Base-by-base conservation (phyloP, 495 filamentous ascomycete genomes). In the Aeminium ludgeri region DNA sequence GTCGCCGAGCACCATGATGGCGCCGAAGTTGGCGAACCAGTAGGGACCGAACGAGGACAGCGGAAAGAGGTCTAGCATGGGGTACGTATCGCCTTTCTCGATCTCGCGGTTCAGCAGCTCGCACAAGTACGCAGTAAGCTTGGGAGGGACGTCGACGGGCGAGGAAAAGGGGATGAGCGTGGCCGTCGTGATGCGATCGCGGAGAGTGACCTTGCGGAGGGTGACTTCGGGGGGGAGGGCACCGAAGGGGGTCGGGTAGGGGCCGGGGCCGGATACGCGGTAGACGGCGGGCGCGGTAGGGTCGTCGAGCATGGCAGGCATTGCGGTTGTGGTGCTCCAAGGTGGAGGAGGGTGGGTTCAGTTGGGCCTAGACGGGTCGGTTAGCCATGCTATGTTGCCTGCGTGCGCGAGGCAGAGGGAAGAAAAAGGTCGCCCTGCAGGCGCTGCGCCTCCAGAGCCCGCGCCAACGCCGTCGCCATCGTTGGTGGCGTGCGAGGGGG, bases 1-100 rank as follows among this genome's bases (percentile, higher is more conserved):
- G 46, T 80, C 73, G 12, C 89, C 89, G 11, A 92, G 68, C 1
- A 96, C 63, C 87, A 96, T 95, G 46, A 97, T 72, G 7, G 84
- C 87, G 34, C 70, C 86, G 50, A 96, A 95, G 50, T 86, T 91
- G 45, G 84, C 82, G 56, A 97, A 91, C 89, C 89, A 97, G 56
- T 93, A 96, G 20, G 74, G 67, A 10, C 75, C 75, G 46, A 96
- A 97, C 30, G 76, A 73, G 2, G 76, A 70, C 16, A 80, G 59
- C 4, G 80, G 62, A 62, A 96, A 74, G 10, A 76, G 67, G 19
- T 84, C 77, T 43, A 82, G 73, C 36, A 95, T 86, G 31, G 89
- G 86, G 64, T 94, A 97, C 1, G 91, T 95, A 56, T 97, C 86
- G 27, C 89, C 89, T 55, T 82, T 80, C 55, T 92, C 85, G 49